Evolutionary conservation across 345 rosid species (phyloP).

Genomic region (Jatropha curcas): DNA sequence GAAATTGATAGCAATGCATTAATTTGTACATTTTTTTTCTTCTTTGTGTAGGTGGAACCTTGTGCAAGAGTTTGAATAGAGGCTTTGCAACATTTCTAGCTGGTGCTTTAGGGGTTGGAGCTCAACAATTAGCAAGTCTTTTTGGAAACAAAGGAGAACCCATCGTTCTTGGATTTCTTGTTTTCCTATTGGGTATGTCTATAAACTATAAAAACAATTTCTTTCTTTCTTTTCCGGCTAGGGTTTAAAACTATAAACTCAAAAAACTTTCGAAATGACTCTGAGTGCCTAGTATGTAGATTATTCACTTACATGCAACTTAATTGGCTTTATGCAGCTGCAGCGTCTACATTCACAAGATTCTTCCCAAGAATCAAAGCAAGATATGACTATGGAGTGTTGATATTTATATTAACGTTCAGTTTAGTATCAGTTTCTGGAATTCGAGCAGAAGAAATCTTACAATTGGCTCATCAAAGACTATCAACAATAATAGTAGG

Average conservation of each 20-base stretch:
- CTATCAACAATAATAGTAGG: constrained; percentile 26
- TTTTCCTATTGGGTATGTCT: constrained; percentile 23
- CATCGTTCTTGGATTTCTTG: constrained; percentile 23
- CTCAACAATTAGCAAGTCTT: constrained; percentile 24
- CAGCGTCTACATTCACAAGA: constrained; percentile 30
- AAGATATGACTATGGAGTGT: constrained; percentile 42
- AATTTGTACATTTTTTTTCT: not conserved
- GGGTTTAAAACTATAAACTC: too few relatives aligned
- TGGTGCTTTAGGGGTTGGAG: constrained; percentile 30
- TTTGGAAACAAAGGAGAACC: constrained; percentile 28
- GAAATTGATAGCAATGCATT: not conserved
- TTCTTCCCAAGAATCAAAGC: constrained; percentile 43
- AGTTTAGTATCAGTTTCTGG: constrained; percentile 35
- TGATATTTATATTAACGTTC: constrained; percentile 40
- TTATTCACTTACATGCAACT: not conserved
- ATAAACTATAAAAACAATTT: too few relatives aligned
- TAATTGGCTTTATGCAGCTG: constrained; percentile 26
- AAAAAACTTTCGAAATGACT: too few relatives aligned
- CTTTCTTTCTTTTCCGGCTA: too few relatives aligned
- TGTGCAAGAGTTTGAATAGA: constrained; percentile 26
- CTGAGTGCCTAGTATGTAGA: too few relatives aligned
- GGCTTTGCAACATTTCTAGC: constrained; percentile 28
- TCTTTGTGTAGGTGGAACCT: constrained; percentile 26
- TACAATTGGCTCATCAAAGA: constrained; percentile 23
- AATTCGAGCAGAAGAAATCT: constrained; percentile 22